These are phyloP conservation scores for Cercospora brassicicola DNA, from an alignment of 2,329 filamentous ascomycete species.

Conservation along the genomic window DNA sequence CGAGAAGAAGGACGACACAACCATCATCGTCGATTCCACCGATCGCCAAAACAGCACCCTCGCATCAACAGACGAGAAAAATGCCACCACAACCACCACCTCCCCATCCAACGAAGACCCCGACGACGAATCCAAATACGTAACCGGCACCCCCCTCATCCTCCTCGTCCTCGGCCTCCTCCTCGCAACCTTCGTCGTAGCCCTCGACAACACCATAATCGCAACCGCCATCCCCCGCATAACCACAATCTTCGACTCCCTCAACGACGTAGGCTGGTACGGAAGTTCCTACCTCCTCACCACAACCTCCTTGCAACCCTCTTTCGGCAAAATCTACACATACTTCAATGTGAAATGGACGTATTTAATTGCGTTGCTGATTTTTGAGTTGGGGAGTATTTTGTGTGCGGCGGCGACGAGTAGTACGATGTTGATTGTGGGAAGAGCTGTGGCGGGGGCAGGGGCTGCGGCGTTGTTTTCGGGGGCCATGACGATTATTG, in stretches of 20 bases:
- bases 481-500: constrained; percentile 55
- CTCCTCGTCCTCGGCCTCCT: constrained; percentile 30
- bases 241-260: constrained; percentile 50
- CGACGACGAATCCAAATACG: constrained; percentile 43
- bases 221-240: constrained; percentile 45
- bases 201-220: constrained; percentile 45
- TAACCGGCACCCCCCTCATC: constrained; percentile 27
- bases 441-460: constrained; percentile 56
- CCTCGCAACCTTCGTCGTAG: constrained; percentile 26
- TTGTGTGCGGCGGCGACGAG: constrained; percentile 54
- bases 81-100: not conserved
- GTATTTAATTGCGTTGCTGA: constrained; percentile 52
- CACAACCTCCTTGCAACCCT: constrained; percentile 45
- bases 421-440: constrained; percentile 56
- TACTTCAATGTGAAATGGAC: constrained; percentile 56
- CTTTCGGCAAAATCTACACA: constrained; percentile 60
- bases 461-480: constrained; percentile 55
- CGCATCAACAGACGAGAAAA: not conserved
- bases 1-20: not conserved
- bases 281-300: constrained; percentile 48
- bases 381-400: constrained; percentile 54
- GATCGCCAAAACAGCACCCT: not conserved
- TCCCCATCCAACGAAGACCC: not conserved
- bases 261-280: constrained; percentile 53
- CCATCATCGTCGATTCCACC: not conserved